phyloP scores from a whole-genome alignment of 2,329 filamentous ascomycete species.

The Arachnomyces sp. region DNA sequence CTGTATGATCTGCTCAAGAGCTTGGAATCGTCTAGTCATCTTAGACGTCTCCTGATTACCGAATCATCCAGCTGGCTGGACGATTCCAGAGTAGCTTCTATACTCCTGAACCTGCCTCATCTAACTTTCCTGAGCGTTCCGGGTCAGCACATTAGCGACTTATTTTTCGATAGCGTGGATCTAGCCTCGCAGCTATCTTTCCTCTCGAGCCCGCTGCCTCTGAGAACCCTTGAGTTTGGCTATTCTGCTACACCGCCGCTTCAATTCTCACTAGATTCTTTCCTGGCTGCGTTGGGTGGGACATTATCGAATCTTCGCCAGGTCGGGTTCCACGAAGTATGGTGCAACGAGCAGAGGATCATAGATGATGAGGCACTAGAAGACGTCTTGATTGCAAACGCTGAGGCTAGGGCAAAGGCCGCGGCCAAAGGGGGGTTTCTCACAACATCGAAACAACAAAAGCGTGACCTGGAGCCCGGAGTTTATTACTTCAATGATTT shows the following conservation, averaged over 20 bases:
- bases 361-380: conserved; percentile 25
- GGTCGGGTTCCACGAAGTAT: conserved; percentile 22
- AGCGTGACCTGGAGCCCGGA: conserved; percentile 6
- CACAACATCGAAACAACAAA: too few species aligned
- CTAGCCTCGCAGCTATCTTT: background rate
- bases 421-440: too few species aligned
- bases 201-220: conserved; percentile 10
- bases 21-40: conserved; percentile 2
- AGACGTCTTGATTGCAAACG: conserved; percentile 17
- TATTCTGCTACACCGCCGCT: conserved; percentile 13
- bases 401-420: too few species aligned
- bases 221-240: conserved; percentile 24
- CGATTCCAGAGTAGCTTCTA: conserved; percentile 19
- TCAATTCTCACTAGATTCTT: conserved; percentile 15
- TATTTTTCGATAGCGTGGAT: conserved; percentile 17
- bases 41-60: conserved; percentile 21
- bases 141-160: conserved; percentile 21
- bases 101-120: conserved; percentile 19
- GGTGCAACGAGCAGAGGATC: too few species aligned
- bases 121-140: conserved; percentile 24
- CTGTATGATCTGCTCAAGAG: too few species aligned
- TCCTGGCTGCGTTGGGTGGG: conserved; percentile 17
- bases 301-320: conserved; percentile 20
- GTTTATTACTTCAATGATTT: conserved; percentile 9
- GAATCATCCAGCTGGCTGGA: conserved; percentile 18